Evolutionary conservation across 2,329 filamentous ascomycete genomes (phyloP).

Genomic region (Botrytis pseudocinerea): DNA sequence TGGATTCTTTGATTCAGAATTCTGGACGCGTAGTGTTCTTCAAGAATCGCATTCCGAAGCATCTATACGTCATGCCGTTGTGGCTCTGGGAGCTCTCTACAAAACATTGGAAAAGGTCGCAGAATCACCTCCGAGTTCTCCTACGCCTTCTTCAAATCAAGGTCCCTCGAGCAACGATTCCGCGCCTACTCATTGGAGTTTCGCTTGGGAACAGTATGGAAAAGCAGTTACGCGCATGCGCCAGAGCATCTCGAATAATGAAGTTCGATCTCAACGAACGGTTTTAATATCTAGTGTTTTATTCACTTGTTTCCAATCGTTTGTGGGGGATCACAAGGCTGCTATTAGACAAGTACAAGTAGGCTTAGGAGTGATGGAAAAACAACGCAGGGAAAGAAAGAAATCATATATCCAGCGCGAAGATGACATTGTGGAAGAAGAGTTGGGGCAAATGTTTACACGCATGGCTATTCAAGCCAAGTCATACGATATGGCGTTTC

Average conservation of each 20-base stretch:
- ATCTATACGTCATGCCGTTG: slow-evolving; percentile 63
- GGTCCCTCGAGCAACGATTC: slow-evolving; percentile 40
- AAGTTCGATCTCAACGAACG: slow-evolving; percentile 50
- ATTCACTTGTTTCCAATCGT: slow-evolving; percentile 68
- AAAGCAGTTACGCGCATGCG: slow-evolving; percentile 55
- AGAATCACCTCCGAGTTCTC: slow-evolving; percentile 48
- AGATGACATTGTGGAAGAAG: slow-evolving; percentile 45
- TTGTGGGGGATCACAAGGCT: slow-evolving; percentile 62
- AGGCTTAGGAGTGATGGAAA: slow-evolving; percentile 56
- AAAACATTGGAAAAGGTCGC: slow-evolving; percentile 62
- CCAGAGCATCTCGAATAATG: slow-evolving; percentile 47
- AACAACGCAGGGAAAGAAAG: slow-evolving; percentile 50
- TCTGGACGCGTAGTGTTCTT: slow-evolving; percentile 64
- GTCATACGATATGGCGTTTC: slow-evolving; percentile 68
- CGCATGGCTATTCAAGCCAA: slow-evolving; percentile 65
- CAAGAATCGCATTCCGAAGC: slow-evolving; percentile 63
- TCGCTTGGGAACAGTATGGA: slow-evolving; percentile 61
- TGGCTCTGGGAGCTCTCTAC: slow-evolving; percentile 66
- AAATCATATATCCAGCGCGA: slow-evolving; percentile 35
- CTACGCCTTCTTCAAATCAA: slow-evolving; percentile 26
- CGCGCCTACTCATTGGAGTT: slow-evolving; percentile 56
- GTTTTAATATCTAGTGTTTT: slow-evolving; percentile 65
- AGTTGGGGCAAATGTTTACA: slow-evolving; percentile 63
- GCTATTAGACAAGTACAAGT: slow-evolving; percentile 63
- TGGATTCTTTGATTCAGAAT: slow-evolving; percentile 65